Percentiles rank a stretch among this genome's conserved stretches.
Evolutionary conservation across 108 stramenopile genomes (phyloP).

Genomic region (Stephanodiscus triporus): DNA sequence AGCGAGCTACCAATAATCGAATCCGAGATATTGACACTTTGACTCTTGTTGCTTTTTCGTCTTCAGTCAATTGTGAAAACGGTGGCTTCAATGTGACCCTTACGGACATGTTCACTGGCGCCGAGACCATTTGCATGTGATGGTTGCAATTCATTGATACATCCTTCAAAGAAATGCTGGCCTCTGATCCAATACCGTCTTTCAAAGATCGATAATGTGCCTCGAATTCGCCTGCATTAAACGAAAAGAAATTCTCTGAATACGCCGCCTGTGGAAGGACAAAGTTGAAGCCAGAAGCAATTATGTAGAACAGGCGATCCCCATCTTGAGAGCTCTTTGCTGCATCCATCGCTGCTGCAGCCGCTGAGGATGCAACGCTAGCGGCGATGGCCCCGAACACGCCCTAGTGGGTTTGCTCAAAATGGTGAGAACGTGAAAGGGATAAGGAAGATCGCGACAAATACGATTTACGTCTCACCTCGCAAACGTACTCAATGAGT

Average conservation of each 20-base stretch:
- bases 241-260: slow-evolving; percentile 49
- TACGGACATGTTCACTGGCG: slow-evolving; percentile 61
- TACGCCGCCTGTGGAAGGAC: slow-evolving; percentile 77
- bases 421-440: neutral
- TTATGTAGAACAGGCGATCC: slow-evolving; percentile 63
- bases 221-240: slow-evolving; percentile 58
- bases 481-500: slow-evolving; percentile 78
- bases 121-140: slow-evolving; percentile 55
- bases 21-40: slow-evolving; percentile 63
- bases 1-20: slow-evolving; percentile 53
- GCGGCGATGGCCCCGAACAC: slow-evolving; percentile 78
- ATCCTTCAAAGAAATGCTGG: slow-evolving; percentile 52
- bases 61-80: slow-evolving; percentile 50
- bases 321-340: slow-evolving; percentile 55
- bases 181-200: slow-evolving; percentile 59
- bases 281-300: slow-evolving; percentile 76
- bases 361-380: slow-evolving; percentile 72
- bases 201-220: slow-evolving; percentile 61
- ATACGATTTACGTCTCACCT: slow-evolving; percentile 13
- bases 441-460: neutral
- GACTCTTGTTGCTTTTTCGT: slow-evolving; percentile 77
- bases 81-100: slow-evolving; percentile 57
- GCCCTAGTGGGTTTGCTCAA: slow-evolving; percentile 26
- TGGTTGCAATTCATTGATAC: slow-evolving; percentile 54
- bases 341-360: slow-evolving; percentile 72